Evolutionary conservation across 1,284 basidiomycete genomes (phyloP).

Genomic region (Macrocystidia cucumis): DNA sequence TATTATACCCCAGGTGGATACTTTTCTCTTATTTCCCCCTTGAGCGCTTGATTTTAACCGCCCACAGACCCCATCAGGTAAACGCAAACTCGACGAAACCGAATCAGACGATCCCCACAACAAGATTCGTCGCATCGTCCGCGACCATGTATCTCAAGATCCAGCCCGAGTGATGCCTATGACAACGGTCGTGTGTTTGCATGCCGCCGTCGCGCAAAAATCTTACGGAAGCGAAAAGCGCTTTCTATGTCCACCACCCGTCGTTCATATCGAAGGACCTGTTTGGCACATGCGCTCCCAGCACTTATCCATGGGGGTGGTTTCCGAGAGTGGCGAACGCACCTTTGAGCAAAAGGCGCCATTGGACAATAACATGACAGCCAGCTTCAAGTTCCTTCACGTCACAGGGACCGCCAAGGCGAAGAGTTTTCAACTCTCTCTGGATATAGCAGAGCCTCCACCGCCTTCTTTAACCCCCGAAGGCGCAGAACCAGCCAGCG

Average conservation of each 20-base stretch:
- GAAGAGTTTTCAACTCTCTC: conserved; percentile 82
- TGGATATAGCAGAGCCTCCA: conserved; percentile 72
- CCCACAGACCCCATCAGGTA: conserved; percentile 32
- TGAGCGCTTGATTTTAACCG: conserved; percentile 8
- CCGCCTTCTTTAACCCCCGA: conserved; percentile 37
- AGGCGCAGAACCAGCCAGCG: conserved; percentile 40
- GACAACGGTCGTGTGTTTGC: conserved; percentile 84
- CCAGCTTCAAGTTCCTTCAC: conserved; percentile 87
- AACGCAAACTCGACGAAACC: conserved; percentile 67
- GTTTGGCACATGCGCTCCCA: conserved; percentile 75
- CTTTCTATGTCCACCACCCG: conserved; percentile 83
- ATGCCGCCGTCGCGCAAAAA: conserved; percentile 88
- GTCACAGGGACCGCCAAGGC: conserved; percentile 85
- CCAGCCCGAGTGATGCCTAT: conserved; percentile 68
- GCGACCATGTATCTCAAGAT: conserved; percentile 69
- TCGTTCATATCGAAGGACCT: conserved; percentile 83
- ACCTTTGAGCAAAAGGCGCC: conserved; percentile 77
- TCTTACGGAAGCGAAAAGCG: conserved; percentile 91
- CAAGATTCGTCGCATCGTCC: conserved; percentile 76
- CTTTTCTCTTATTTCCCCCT: too few relatives aligned
- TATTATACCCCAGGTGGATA: conserved; percentile 23
- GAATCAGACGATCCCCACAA: conserved; percentile 64
- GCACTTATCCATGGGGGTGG: conserved; percentile 78
- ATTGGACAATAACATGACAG: conserved; percentile 73
- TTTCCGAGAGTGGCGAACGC: conserved; percentile 77